Conservation (phyloP, 306 rosid species). For the Inga laurina region DNA sequence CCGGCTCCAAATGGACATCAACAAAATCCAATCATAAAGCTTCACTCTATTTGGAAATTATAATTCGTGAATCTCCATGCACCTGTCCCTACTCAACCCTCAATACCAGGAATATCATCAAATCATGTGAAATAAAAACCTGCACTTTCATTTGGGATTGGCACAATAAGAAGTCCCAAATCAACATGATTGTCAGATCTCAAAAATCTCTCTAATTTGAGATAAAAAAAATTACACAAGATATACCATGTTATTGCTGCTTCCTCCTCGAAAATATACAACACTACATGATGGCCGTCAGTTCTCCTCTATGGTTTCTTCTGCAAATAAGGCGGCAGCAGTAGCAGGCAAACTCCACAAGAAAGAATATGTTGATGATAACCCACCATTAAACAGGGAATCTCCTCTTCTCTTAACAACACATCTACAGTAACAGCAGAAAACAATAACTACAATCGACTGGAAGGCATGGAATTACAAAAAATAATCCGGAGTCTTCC, state of each 20-base stretch:
- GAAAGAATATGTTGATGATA: constrained; percentile 80
- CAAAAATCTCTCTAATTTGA: constrained; percentile 53
- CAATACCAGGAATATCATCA: not conserved
- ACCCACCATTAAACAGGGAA: constrained; percentile 56
- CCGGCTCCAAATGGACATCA: not conserved
- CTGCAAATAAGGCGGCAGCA: constrained; percentile 62
- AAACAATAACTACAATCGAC: constrained; percentile 67
- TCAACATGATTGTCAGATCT: constrained; percentile 33
- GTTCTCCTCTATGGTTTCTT: constrained; percentile 59
- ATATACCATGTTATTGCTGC: constrained; percentile 72
- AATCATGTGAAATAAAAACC: constrained; percentile 36
- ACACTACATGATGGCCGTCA: constrained; percentile 55
- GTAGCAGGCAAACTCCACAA: constrained; percentile 64
- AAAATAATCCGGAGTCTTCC: constrained; percentile 99
- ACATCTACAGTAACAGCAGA: constrained; percentile 70
- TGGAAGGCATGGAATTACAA: constrained; percentile 63
- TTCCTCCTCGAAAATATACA: constrained; percentile 78
- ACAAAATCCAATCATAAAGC: not conserved
- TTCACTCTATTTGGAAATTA: not conserved
- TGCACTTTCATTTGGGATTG: constrained; percentile 37
- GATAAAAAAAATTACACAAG: constrained; percentile 48
- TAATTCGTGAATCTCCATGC: not conserved
- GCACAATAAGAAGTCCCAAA: constrained; percentile 35
- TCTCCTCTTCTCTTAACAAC: constrained; percentile 60
- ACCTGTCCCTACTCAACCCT: not conserved